A percentile compares a stretch with the other conserved stretches of the same genome.
phyloP scores from a whole-genome alignment of 768 basidiomycete species.

The Russula abietina region DNA sequence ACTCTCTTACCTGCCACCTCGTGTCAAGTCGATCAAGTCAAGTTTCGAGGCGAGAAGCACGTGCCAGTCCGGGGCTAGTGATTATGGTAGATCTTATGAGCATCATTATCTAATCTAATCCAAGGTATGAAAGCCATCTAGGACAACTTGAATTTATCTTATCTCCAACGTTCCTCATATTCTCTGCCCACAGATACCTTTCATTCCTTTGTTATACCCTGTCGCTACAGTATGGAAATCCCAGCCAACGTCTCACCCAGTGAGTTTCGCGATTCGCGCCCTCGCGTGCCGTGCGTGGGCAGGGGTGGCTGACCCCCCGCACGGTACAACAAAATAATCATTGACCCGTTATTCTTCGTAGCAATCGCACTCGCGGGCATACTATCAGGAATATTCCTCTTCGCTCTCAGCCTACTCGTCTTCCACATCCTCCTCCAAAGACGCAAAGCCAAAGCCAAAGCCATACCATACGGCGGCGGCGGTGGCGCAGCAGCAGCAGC shows the following conservation, averaged over 20 bases:
- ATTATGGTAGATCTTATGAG: too few relatives aligned
- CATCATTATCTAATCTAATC: not conserved
- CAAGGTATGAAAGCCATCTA: not conserved
- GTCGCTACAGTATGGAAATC: slow-evolving; percentile 9
- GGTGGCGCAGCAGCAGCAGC: too few relatives aligned
- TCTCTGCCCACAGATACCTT: not conserved
- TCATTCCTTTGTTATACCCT: not conserved
- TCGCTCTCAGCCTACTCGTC: not conserved
- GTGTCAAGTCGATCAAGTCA: too few relatives aligned
- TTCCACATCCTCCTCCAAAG: slow-evolving; percentile 10
- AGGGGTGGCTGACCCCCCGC: slow-evolving; percentile 8
- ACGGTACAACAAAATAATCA: not conserved
- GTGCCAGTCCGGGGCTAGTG: too few relatives aligned
- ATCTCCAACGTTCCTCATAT: not conserved
- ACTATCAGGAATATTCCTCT: slow-evolving; percentile 8
- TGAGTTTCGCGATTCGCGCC: slow-evolving; percentile 1
- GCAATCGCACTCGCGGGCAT: slow-evolving; percentile 8
- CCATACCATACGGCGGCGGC: not conserved
- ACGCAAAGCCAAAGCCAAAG: slow-evolving; percentile 7
- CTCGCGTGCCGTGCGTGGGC: too few relatives aligned
- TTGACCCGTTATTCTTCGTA: not conserved
- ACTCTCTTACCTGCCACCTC: too few relatives aligned
- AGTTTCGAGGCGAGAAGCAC: too few relatives aligned
- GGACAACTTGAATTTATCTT: not conserved
- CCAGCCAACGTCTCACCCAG: slow-evolving; percentile 5